These are phyloP conservation scores for Salix udensis DNA, from an alignment of 345 rosid genomes.

Conservation along the genomic window DNA sequence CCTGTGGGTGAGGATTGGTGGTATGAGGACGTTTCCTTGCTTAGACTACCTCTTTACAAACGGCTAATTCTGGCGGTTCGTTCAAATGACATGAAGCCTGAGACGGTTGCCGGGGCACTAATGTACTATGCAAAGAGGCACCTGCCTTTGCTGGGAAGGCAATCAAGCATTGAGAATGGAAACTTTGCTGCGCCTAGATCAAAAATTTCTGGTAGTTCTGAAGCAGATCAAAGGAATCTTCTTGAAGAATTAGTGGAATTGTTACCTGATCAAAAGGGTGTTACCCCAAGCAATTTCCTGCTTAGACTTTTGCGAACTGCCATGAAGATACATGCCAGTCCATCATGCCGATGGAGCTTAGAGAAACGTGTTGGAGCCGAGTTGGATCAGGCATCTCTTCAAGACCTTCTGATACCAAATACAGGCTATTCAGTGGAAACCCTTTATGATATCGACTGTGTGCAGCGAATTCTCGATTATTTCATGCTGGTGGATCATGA, in stretches of 20 bases:
- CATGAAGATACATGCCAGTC: conserved; percentile 50
- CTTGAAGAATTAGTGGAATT: conserved; percentile 75
- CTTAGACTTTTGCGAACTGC: conserved; percentile 80
- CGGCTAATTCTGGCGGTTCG: conserved; percentile 59
- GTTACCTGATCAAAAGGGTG: conserved; percentile 51
- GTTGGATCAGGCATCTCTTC: conserved; percentile 69
- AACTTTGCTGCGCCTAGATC: conserved; percentile 28
- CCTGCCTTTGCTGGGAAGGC: conserved; percentile 63
- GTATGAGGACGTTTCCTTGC: conserved; percentile 70
- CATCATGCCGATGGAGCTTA: conserved; percentile 50
- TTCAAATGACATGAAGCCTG: conserved; percentile 53
- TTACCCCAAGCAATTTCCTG: conserved; percentile 65
- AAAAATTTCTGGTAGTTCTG: conserved; percentile 26
- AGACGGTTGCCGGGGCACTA: conserved; percentile 54
- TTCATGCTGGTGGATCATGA: conserved; percentile 46
- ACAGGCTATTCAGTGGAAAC: conserved; percentile 67
- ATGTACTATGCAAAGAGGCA: conserved; percentile 63
- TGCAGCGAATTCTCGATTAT: conserved; percentile 79
- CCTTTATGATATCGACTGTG: conserved; percentile 75
- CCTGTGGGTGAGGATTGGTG: conserved; percentile 68
- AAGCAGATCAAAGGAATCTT: conserved; percentile 51
- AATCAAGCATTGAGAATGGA: conserved; percentile 32
- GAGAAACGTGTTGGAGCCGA: conserved; percentile 73
- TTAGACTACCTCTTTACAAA: conserved; percentile 49
- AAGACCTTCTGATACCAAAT: conserved; percentile 78